Base-by-base conservation (phyloP, 1,139 yeast genomes). In the Geotrichum reessii region DNA sequence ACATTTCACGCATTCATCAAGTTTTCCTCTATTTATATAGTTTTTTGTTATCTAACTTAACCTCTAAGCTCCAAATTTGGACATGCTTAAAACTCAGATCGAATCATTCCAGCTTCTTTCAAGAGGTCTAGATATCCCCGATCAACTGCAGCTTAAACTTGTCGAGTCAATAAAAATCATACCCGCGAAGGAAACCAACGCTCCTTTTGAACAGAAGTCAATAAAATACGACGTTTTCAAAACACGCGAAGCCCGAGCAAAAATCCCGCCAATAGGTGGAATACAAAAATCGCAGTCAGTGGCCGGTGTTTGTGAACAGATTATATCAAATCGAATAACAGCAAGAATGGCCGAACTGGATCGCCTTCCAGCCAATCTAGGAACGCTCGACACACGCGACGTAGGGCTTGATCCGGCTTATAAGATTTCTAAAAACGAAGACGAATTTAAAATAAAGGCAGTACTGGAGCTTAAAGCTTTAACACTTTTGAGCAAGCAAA, bases 401-500 rank as follows among this genome's bases (percentile, higher is more conserved):
- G 63, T 76, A 14, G 71, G 71, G 14, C 68, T 74, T 57, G 64
- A 65, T 46, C 76, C 80, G 19, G 76, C 78, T n/a, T 81, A 78
- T 62, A 80, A 75, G 56, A 69, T 77, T 27, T 67, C 74, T 48
- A 84, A 82, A 62, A 77, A 76, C 28, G 67, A 65, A 14, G 77
- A 74, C 61, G 66, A 63, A 25, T 69, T 76, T 46, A 89, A 89
- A 70, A 69, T 87, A 40, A 78, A 77, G 62, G 86, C 92, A 1
- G 75, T 95, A 48, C 78, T 92, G 40, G 99, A 95, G 73, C 78
- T 93, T 65, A 95, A 92, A 72, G 78, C 92, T 0, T 78, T 93
- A 64, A 84, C 91, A 63, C 74, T 92, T 44, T 78, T 95, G 62
- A 81, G 93, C 1, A 86, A 88, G 66, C 99, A 95, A 69, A 92